phyloP scores from a whole-genome alignment of 768 basidiomycete genomes.

The Cytidiella melzeri region DNA sequence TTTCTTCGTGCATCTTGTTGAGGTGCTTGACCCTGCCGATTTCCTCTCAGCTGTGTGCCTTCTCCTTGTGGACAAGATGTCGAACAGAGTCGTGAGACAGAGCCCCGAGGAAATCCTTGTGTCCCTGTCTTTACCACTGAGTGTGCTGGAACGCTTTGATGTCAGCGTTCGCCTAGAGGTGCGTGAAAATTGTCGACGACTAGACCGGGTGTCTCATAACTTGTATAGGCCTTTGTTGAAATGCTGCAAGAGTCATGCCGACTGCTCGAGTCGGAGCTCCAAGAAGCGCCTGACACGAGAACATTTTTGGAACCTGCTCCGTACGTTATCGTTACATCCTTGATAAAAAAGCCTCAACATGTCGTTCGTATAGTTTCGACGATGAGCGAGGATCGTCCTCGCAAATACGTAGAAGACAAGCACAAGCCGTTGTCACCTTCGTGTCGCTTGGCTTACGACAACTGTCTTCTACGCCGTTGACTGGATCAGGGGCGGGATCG shows the following conservation, averaged over 20 bases:
- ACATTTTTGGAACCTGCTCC: slow-evolving; percentile 51
- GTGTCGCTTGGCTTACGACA: slow-evolving; percentile 46
- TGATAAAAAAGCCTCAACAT: not conserved
- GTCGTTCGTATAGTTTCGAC: slow-evolving; percentile 34
- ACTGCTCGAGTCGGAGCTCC: slow-evolving; percentile 34
- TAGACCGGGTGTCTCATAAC: not conserved
- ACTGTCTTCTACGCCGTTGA: slow-evolving; percentile 19
- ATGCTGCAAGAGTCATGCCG: slow-evolving; percentile 61
- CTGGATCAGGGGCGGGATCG: slow-evolving; percentile 29
- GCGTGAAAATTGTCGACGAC: slow-evolving; percentile 16
- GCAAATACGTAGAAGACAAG: slow-evolving; percentile 47
- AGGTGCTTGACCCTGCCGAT: slow-evolving; percentile 71
- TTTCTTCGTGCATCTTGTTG: slow-evolving; percentile 84
- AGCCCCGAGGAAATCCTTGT: slow-evolving; percentile 49
- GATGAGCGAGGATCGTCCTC: slow-evolving; percentile 49
- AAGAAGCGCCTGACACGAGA: slow-evolving; percentile 25
- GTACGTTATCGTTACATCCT: slow-evolving; percentile 39
- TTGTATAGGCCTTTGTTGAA: slow-evolving; percentile 50
- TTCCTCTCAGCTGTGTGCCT: slow-evolving; percentile 81
- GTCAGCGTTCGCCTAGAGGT: slow-evolving; percentile 48
- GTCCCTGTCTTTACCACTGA: slow-evolving; percentile 60
- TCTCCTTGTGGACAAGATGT: slow-evolving; percentile 76
- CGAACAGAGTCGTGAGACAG: slow-evolving; percentile 64
- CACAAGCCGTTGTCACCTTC: slow-evolving; percentile 64
- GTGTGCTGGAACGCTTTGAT: slow-evolving; percentile 53